Conservation (phyloP, 805 yeast species). For the Saturnispora besseyi region DNA sequence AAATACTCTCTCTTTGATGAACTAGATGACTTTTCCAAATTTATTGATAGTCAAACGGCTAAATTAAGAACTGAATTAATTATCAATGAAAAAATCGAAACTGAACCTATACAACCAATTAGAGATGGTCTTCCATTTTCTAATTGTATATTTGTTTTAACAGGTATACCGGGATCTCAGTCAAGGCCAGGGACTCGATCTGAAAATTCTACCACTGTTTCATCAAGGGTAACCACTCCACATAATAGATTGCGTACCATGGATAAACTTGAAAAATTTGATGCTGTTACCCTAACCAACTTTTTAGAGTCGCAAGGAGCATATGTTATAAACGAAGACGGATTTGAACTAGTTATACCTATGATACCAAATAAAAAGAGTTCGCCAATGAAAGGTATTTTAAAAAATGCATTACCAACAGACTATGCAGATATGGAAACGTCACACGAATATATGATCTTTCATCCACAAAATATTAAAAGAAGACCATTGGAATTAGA, state of each 20-base stretch:
- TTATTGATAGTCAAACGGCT: slow-evolving; percentile 6
- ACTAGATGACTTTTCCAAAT: slow-evolving; percentile 9
- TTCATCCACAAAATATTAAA: background rate
- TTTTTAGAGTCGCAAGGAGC: slow-evolving; percentile 11
- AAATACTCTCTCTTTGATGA: slow-evolving; percentile 14
- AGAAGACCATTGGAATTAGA: background rate
- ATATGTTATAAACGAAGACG: slow-evolving; percentile 7
- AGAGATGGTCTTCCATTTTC: slow-evolving; percentile 3
- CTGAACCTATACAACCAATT: background rate
- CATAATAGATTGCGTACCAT: background rate
- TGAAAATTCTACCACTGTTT: slow-evolving; percentile 3
- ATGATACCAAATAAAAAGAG: background rate
- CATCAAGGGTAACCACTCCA: slow-evolving; percentile 7
- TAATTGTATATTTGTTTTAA: slow-evolving; percentile 12
- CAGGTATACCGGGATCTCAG: slow-evolving; percentile 5
- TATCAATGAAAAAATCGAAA: background rate
- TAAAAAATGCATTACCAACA: background rate
- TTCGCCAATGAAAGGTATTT: background rate
- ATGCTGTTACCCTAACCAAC: background rate
- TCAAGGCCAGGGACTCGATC: slow-evolving; percentile 1
- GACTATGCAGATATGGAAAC: background rate
- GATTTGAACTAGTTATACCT: slow-evolving; percentile 10
- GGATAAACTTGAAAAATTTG: slow-evolving; percentile 6
- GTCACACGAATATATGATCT: background rate
- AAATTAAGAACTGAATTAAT: background rate